Percentiles rank a stretch among this genome's conserved stretches.
These are phyloP conservation scores for Nicotiana noctiflora DNA, from an alignment of 257 asterid species.

Conservation along the genomic window DNA sequence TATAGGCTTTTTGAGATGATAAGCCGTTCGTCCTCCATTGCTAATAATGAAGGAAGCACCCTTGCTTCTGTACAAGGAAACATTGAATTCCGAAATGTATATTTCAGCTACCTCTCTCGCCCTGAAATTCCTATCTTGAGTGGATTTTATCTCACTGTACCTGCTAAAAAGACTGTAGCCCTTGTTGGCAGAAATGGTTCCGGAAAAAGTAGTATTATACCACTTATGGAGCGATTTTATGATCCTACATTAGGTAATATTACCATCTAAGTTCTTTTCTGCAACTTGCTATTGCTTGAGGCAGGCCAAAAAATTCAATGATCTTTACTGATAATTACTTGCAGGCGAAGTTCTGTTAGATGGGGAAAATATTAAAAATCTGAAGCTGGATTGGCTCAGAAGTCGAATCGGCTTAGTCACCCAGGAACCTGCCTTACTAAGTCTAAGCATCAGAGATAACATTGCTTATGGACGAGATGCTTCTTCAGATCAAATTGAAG, in stretches of 20 bases:
- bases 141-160: constrained; percentile 96
- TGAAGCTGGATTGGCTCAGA: constrained; percentile 95
- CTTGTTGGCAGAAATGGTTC: constrained; percentile 99
- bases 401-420: constrained; percentile 97
- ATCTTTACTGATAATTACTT: constrained; percentile 5
- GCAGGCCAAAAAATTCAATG: background rate
- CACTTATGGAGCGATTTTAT: constrained; percentile 98
- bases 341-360: constrained; percentile 99
- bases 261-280: background rate
- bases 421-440: constrained; percentile 97
- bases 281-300: background rate
- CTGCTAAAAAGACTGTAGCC: constrained; percentile 97
- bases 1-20: constrained; percentile 97
- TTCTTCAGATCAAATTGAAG: constrained; percentile 88
- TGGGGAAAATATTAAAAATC: constrained; percentile 94
- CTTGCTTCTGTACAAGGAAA: constrained; percentile 91
- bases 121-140: constrained; percentile 99
- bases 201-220: constrained; percentile 97
- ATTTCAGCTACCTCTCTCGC: constrained; percentile 95
- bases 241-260: constrained; percentile 92
- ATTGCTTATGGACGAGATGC: constrained; percentile 96
- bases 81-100: constrained; percentile 96
- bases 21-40: constrained; percentile 77
- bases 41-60: constrained; percentile 72
- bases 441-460: constrained; percentile 91